Evolutionary conservation across 345 rosid species (phyloP).

Genomic region (Lumnitzera racemosa): DNA sequence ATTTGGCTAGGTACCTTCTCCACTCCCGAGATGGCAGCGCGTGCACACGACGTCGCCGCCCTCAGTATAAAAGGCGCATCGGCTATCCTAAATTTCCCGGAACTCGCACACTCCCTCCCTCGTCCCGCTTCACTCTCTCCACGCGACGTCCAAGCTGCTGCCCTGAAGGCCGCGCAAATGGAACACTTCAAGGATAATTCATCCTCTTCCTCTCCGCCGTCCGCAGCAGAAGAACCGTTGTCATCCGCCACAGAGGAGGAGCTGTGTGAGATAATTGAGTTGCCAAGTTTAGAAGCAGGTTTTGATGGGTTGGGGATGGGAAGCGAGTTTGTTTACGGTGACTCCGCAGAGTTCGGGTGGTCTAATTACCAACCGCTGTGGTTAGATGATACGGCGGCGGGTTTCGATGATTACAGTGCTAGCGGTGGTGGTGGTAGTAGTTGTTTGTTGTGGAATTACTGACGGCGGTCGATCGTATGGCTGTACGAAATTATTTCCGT

Average conservation of each 20-base stretch:
- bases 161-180: constrained; percentile 47
- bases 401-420: too few species aligned
- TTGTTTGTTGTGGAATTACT: too few species aligned
- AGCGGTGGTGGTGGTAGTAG: too few species aligned
- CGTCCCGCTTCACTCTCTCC: constrained; percentile 39
- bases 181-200: constrained; percentile 8
- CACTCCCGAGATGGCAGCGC: constrained; percentile 61
- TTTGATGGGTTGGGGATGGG: background rate
- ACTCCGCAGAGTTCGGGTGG: too few species aligned
- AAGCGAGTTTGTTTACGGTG: too few species aligned
- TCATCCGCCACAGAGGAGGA: constrained; percentile 14
- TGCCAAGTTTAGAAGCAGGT: constrained; percentile 28
- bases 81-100: constrained; percentile 52
- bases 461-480: too few species aligned
- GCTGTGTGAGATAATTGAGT: constrained; percentile 33
- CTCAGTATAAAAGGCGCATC: constrained; percentile 40
- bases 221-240: constrained; percentile 3
- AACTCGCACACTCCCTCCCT: constrained; percentile 35
- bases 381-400: too few species aligned
- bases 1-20: constrained; percentile 65
- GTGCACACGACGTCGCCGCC: constrained; percentile 61
- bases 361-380: too few species aligned
- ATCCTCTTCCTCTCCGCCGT: constrained; percentile 8
- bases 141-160: constrained; percentile 47
- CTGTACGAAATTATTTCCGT: too few species aligned